phyloP scores from a whole-genome alignment of 2,329 filamentous ascomycete species.

The Paraphoma chrysanthemicola region DNA sequence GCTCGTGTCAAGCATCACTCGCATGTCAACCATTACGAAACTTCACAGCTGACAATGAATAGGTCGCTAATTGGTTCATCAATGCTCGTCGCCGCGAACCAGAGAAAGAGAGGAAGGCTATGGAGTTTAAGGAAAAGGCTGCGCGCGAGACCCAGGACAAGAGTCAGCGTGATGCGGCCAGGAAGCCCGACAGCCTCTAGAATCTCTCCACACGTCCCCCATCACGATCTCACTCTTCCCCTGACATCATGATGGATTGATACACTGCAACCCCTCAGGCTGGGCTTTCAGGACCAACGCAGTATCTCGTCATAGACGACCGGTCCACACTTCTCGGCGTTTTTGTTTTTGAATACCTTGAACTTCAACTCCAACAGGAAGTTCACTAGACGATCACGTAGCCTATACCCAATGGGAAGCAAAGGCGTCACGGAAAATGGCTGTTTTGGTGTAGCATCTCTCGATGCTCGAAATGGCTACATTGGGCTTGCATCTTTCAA shows the following conservation, averaged over 20 bases:
- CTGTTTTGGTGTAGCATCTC: background rate
- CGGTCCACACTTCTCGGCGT: too few relatives aligned
- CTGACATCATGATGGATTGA: background rate
- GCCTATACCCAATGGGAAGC: background rate
- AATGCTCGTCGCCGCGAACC: constrained; percentile 70
- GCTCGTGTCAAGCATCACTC: background rate
- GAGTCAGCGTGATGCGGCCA: background rate
- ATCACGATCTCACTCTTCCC: background rate
- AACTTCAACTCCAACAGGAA: too few relatives aligned
- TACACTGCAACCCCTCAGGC: background rate
- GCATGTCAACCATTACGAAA: background rate
- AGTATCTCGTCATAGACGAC: background rate
- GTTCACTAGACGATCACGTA: background rate
- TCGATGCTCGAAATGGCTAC: background rate
- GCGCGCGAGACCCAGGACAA: constrained; percentile 13
- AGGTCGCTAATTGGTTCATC: constrained; percentile 83
- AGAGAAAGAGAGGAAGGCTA: constrained; percentile 37
- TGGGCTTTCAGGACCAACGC: background rate
- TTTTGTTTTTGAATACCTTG: background rate
- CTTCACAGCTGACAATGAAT: constrained; percentile 13
- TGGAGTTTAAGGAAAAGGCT: constrained; percentile 37
- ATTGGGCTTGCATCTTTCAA: background rate
- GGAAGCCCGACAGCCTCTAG: background rate
- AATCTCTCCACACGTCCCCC: background rate
- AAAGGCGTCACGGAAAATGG: background rate